Percentiles rank a stretch among this genome's conserved stretches.
Conservation (phyloP, 164 flowering plant genomes). For the Litsea cubeba region DNA sequence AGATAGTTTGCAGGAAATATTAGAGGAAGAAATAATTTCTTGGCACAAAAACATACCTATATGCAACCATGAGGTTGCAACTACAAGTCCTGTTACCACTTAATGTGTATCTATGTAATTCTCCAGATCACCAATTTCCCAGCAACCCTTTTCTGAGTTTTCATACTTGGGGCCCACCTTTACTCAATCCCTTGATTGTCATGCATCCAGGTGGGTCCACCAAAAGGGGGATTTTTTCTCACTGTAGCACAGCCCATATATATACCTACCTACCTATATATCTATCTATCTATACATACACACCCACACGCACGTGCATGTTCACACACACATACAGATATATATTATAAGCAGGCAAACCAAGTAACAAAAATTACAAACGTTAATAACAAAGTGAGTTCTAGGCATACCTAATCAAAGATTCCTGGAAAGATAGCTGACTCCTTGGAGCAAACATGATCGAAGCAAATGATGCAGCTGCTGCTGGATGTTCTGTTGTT, state of each 20-base stretch:
- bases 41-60: too few species aligned
- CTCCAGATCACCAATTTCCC: too few species aligned
- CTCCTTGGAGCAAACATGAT: slow-evolving; percentile 92
- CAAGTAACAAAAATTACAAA: not conserved
- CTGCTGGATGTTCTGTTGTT: slow-evolving; percentile 86
- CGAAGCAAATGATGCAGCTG: slow-evolving; percentile 95
- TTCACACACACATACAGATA: not conserved
- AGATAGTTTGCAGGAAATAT: slow-evolving; percentile 1
- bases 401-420: slow-evolving; percentile 50
- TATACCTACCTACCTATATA: not conserved
- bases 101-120: too few species aligned
- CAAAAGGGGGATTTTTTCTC: too few species aligned
- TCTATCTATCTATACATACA: not conserved
- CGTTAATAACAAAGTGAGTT: not conserved
- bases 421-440: slow-evolving; percentile 66
- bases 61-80: too few species aligned
- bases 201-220: too few species aligned
- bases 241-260: too few species aligned
- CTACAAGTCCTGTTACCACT: too few species aligned
- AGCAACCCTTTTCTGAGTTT: too few species aligned
- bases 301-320: not conserved
- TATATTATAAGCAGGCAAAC: not conserved
- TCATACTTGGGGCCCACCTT: too few species aligned
- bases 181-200: too few species aligned
- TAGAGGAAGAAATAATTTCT: not conserved